These are phyloP conservation scores for Hypoxylon fragiforme DNA, from an alignment of 495 filamentous ascomycete species.

Conservation along the genomic window DNA sequence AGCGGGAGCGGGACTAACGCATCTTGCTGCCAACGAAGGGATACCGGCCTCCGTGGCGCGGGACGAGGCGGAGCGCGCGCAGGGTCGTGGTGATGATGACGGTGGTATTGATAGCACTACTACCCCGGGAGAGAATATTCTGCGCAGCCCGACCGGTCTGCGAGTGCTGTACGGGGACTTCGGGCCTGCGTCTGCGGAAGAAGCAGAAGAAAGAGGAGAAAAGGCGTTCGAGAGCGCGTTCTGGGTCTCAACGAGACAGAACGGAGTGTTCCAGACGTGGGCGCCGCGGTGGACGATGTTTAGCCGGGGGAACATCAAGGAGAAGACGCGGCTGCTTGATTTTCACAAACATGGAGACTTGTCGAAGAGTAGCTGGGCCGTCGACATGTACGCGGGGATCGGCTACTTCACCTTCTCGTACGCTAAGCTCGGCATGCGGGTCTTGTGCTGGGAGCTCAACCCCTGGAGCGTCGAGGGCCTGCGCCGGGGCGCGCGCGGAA, in stretches of 20 bases:
- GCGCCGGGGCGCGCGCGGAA: conserved; percentile 65
- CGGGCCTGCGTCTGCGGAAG: conserved; percentile 59
- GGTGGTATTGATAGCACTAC: too few species aligned
- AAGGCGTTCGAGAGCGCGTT: conserved; percentile 65
- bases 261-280: conserved; percentile 83
- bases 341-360: conserved; percentile 41
- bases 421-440: conserved; percentile 67
- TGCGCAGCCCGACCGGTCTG: conserved; percentile 67
- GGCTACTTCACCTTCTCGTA: conserved; percentile 91
- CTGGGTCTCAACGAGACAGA: conserved; percentile 76
- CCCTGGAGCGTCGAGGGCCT: conserved; percentile 85
- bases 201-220: too few species aligned
- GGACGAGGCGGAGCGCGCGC: too few species aligned
- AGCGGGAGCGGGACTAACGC: conserved; percentile 51
- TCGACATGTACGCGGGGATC: conserved; percentile 89
- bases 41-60: too few species aligned
- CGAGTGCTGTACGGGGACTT: too few species aligned
- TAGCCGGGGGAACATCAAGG: conserved; percentile 81
- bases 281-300: conserved; percentile 91
- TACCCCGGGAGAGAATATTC: conserved; percentile 54
- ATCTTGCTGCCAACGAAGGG: conserved; percentile 73
- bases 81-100: background rate
- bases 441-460: conserved; percentile 89
- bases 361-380: conserved; percentile 48
- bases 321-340: conserved; percentile 74